Evolutionary conservation across 116 monocot genomes (phyloP), one percentile per base, ranked within the genome.

Genomic region (Iris pallida): DNA sequence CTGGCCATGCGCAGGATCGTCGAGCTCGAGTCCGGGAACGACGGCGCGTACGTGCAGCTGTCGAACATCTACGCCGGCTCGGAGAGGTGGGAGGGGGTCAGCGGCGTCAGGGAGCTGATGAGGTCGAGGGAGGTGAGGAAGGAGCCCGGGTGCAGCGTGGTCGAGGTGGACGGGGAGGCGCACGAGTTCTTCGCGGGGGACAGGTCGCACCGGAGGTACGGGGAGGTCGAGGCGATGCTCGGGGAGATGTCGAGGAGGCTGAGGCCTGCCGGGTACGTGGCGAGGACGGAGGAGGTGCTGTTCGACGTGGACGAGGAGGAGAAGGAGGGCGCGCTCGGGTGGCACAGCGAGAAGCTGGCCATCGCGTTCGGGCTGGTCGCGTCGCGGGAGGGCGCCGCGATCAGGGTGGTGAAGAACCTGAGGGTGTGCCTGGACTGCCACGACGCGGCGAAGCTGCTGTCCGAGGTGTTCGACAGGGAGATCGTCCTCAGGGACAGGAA

Each of bases 221-320:
- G 5, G 40, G 83, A 95, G 69, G 83, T 90, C 11, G 80, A 90
- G 45, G 56, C 17, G 5, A 90, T 83, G 86, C 12, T 88, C 45
- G 75, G 44, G 15, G 86, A 88, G 72, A 83, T 88, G 40, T 47
- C 61, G 8, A 76, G 74, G 76, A 90, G 77, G 66, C 40, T 90
- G 59, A 87, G 67, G 67, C 14, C 72, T n/a, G 87, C 80, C 0
- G 93, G 93, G 0, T 85, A 80, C 47, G 68, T 13, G 15, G 80
- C 84, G 0, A 84, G 54, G 70, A 90, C 81, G 5, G 40, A 90
- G 18, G 79, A 80, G 66, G 90, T 90, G 59, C 59, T 94, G 47
- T 90, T 94, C 56, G 87, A 94, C 61, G 77, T 94, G 7, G 87
- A 93, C 66, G 93, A 93, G 52, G 90, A 93, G 68, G 93, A 93